phyloP scores from a whole-genome alignment of 805 yeast genomes.

The Kazachstania martiniae region DNA sequence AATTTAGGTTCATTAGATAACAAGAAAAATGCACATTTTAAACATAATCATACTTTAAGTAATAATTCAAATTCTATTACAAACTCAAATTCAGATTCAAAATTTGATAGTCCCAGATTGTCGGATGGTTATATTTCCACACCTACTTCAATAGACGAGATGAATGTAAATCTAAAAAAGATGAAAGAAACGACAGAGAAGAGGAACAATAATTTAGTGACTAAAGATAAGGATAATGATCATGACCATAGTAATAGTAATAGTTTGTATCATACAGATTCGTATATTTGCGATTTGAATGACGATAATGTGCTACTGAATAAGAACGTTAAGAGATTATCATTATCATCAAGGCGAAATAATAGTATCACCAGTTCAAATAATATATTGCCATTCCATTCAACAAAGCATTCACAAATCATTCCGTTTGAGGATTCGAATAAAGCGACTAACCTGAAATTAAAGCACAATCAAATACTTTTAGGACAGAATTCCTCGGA shows the following conservation, averaged over 20 bases:
- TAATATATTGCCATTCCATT: constrained; percentile 27
- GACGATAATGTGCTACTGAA: constrained; percentile 28
- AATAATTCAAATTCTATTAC: constrained; percentile 11
- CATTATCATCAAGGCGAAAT: constrained; percentile 8
- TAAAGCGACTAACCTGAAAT: no score
- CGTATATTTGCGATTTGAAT: constrained; percentile 28
- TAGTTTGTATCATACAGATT: constrained; percentile 21
- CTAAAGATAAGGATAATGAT: neutral
- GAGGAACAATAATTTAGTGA: neutral
- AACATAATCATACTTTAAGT: constrained; percentile 10
- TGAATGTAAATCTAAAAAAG: neutral
- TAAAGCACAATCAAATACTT: no score
- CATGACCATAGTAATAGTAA: neutral
- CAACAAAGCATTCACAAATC: constrained; percentile 28
- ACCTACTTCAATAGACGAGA: constrained; percentile 7
- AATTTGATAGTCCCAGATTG: constrained; percentile 14
- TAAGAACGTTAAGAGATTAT: constrained; percentile 18
- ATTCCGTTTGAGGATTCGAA: constrained; percentile 23
- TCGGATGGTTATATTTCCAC: constrained; percentile 10
- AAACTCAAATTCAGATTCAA: constrained; percentile 13
- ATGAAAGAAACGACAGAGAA: no score
- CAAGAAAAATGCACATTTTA: neutral
- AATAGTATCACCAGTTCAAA: constrained; percentile 17
- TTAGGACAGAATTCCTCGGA: no score
- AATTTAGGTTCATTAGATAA: no score